Base-by-base conservation (phyloP, 2,329 filamentous ascomycete species). In the Claviceps arundinis region DNA sequence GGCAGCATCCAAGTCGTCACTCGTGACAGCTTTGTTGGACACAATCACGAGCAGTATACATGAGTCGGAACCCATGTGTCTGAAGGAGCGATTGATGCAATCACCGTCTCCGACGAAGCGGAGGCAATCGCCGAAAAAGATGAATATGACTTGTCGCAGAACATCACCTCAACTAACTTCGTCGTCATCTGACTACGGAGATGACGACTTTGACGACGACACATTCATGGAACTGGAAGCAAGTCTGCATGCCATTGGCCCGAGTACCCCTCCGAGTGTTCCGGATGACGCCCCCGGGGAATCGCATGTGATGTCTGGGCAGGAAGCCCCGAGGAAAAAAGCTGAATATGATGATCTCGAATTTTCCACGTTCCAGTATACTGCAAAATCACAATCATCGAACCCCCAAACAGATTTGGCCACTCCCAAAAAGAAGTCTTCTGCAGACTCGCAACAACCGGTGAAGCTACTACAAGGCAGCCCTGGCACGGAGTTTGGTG, bases 341-440 rank as follows among this genome's bases (percentile, higher is more conserved):
- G 7, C 42, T 50, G 82, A 85, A 45, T 84, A 86, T 66, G 82
- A 76, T 46, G 82, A 87, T 56, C 59, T 79, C 49, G 82, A 86
- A 53, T 82, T 84, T 55, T 79, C 84, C 47, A 68, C 77, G 8
- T 73, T 80, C 52, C 71, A 73, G 5, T 73, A 65, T 16, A 73
- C 72, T 56, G 30, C 59, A 58, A 52, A 56, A 56, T n/a, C 52
- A 17, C 54, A 48, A 55, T n/a, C 52, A 19, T 54, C 48, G 4
- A 45, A 54, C 14, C 51, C 41, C 2, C 47, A 2, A 14, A 26
- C 52, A 5, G 52, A 49, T 16, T 40, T 45, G n/a, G 51, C 54
- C 50, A 53, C 52, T 2, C 52, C 54, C 34, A 53, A 40, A 45
- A 48, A 47, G 19, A 46, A 53, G 8, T 37, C 52, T 50, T 52